Evolutionary conservation across 1,139 yeast genomes (phyloP), one percentile per base, ranked within the genome.

Genomic region (Lodderomyces beijingensis): DNA sequence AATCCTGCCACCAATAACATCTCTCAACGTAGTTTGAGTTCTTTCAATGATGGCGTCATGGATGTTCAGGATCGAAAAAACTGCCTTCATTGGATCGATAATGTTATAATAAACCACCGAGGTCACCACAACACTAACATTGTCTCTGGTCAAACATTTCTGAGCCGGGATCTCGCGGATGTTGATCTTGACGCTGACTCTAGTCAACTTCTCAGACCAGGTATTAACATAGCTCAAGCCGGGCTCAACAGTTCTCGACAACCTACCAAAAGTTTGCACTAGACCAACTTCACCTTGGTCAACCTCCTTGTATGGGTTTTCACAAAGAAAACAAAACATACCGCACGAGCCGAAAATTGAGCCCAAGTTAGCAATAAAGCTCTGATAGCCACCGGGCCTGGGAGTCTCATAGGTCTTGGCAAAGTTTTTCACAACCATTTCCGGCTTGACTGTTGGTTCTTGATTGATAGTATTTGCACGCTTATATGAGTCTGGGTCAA

Each of bases 21-120:
- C 86, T 53, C 89, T 70, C 47, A 81, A 62, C 3, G 89, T 81
- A 28, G 87, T 81, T 55, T 79, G 86, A 4, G 88, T 79, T 53
- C 88, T 68, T 53, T 80, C 88, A 38, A 67, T 58, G 37, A 81
- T 68, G n/a, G 88, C 84, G 25, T 57, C 61, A 42, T 69, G 66
- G 39, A 80, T 75, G 48, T 76, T 59, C 25, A 65, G 53, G 40
- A 81, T 77, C 17, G 79, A 74, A 47, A 73, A 80, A 34, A 70
- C 62, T 7, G 88, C 83, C 62, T 72, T 75, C 53, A 79, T 82
- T 2, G 89, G 88, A 43, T 79, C 81, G 30, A 74, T 65, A 43
- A 81, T 74, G 51, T 79, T 79, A 57, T 74, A 80, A 53, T 80
- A 80, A 27, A 80, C 71, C 21, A 81, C 88, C 6, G 85, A 77